These are phyloP conservation scores for Micractinium conductrix DNA, from an alignment of 139 green algal genomes.

Conservation along the genomic window DNA sequence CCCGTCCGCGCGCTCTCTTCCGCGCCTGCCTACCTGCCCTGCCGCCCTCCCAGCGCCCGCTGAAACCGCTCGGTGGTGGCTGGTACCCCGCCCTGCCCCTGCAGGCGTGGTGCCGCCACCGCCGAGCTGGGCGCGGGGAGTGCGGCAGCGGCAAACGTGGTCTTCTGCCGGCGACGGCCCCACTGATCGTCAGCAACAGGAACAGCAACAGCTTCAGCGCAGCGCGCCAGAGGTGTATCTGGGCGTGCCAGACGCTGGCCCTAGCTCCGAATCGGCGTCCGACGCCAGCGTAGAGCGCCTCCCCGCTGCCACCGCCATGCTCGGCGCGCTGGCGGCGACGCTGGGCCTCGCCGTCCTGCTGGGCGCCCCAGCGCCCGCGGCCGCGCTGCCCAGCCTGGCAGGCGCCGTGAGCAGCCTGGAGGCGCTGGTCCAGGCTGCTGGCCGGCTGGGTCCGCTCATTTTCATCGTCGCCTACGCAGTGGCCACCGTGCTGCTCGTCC, in stretches of 20 bases:
- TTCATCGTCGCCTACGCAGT: constrained; percentile 68
- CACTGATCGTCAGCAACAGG: no score
- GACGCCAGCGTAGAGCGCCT: neutral
- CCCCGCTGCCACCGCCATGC: neutral
- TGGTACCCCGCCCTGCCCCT: neutral
- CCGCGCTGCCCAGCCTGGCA: constrained; percentile 4
- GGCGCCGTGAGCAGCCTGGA: constrained; percentile 14
- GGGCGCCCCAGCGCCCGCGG: neutral
- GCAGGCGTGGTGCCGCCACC: constrained; percentile 5
- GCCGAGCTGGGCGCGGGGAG: neutral
- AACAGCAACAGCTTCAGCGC: no score
- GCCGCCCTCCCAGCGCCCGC: no score
- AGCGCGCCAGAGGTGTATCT: neutral
- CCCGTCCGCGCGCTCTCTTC: no score
- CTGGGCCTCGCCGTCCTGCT: neutral
- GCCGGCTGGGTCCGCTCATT: constrained; percentile 53
- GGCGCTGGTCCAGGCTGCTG: constrained; percentile 28
- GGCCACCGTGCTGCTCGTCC: constrained; percentile 76
- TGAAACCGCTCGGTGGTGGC: neutral
- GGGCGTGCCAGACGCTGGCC: no score
- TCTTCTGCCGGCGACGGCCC: no score
- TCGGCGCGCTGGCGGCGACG: neutral
- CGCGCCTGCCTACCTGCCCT: no score
- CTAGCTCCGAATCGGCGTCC: no score
- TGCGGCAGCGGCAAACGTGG: neutral